Conservation (phyloP, 805 yeast genomes). For the Wickerhamiella cacticola region DNA sequence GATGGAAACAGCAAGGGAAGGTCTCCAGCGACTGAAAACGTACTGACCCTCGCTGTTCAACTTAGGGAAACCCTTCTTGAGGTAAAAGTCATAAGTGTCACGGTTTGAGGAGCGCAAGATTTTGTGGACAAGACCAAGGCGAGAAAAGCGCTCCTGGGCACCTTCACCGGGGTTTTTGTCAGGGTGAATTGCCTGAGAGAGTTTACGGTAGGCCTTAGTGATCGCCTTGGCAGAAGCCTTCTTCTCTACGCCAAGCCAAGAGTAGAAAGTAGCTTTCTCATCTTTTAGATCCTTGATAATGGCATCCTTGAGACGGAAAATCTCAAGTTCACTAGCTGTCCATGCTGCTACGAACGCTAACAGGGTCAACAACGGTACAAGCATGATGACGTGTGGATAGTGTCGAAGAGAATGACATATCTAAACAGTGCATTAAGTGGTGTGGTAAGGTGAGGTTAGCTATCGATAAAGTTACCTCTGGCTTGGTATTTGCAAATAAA, state of each 20-base stretch:
- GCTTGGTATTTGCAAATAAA: no score
- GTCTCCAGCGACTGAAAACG: conserved; percentile 53
- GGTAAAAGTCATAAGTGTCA: conserved; percentile 73
- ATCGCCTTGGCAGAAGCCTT: conserved; percentile 25
- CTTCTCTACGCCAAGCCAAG: conserved; percentile 35
- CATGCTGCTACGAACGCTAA: conserved; percentile 9
- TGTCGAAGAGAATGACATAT: background rate
- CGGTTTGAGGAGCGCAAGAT: conserved; percentile 50
- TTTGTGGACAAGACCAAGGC: conserved; percentile 64
- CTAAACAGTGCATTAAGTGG: conserved; percentile 6
- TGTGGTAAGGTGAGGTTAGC: background rate
- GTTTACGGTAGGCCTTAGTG: conserved; percentile 42
- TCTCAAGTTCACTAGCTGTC: conserved; percentile 54
- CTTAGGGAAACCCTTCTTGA: conserved; percentile 70
- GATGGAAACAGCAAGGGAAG: conserved; percentile 44
- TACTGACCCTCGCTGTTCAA: conserved; percentile 58
- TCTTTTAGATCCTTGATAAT: conserved; percentile 51
- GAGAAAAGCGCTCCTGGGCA: conserved; percentile 61
- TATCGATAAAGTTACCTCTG: background rate
- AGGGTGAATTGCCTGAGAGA: conserved; percentile 70
- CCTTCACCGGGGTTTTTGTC: conserved; percentile 49
- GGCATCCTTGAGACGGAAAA: conserved; percentile 59
- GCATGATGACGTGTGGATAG: conserved; percentile 1
- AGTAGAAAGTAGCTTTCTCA: conserved; percentile 47
- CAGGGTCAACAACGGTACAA: conserved; percentile 1